phyloP scores from a whole-genome alignment of 2,329 filamentous ascomycete genomes.

The Xylariales sp. region DNA sequence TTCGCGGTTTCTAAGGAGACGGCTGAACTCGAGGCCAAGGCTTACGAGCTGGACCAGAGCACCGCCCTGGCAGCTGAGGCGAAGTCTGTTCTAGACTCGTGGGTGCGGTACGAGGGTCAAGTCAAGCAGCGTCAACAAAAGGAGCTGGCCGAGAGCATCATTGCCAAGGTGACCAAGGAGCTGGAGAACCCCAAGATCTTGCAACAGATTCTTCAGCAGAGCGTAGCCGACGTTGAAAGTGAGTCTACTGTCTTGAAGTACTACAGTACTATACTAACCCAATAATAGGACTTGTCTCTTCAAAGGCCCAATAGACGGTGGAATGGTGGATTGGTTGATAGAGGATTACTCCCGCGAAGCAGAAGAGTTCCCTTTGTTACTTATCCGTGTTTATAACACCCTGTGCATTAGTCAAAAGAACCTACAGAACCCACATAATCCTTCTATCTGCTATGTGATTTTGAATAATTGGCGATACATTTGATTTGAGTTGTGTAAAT shows the following conservation, averaged over 20 bases:
- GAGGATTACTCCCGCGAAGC: constrained; percentile 17
- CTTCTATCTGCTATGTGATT: too few relatives aligned
- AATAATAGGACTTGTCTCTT: constrained; percentile 52
- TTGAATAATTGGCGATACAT: too few relatives aligned
- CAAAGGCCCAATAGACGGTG: constrained; percentile 58
- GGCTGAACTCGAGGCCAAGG: constrained; percentile 89
- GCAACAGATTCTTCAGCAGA: constrained; percentile 97
- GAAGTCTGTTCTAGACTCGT: constrained; percentile 93
- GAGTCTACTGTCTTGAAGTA: constrained; percentile 29
- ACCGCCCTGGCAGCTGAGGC: constrained; percentile 89
- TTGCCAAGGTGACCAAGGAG: constrained; percentile 98
- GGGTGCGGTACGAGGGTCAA: constrained; percentile 97
- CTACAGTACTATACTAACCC: neutral
- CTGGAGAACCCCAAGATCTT: constrained; percentile 95
- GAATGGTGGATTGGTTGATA: constrained; percentile 25
- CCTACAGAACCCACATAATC: constrained; percentile 11
- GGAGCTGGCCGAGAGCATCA: constrained; percentile 88
- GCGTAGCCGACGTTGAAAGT: constrained; percentile 95
- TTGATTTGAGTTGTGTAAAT: too few relatives aligned
- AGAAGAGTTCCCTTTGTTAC: constrained; percentile 48
- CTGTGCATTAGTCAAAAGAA: constrained; percentile 55
- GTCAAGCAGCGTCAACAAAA: constrained; percentile 98
- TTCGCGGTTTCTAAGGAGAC: constrained; percentile 99
- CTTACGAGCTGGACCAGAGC: constrained; percentile 95
- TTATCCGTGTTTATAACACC: constrained; percentile 48